Percentiles rank a stretch among this genome's conserved stretches.
Evolutionary conservation across 192 early-diverging fungal species (phyloP).

Genomic region (Phycomyces nitens): DNA sequence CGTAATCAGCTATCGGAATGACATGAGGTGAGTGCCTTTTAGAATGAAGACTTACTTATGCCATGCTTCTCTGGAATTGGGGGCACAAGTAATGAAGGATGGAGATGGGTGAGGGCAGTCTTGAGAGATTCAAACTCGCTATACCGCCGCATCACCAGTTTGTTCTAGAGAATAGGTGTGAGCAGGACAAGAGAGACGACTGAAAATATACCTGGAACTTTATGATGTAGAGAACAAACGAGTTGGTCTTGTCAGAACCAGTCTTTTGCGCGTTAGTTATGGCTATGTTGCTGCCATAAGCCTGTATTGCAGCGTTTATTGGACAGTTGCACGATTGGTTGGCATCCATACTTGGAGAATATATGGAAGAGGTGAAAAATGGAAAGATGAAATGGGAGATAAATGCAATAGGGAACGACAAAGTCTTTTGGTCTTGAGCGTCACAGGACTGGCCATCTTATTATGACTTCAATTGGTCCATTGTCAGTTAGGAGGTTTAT

Average conservation of each 20-base stretch:
- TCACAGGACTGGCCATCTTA: too few species aligned
- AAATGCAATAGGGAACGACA: too few species aligned
- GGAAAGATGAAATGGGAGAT: too few species aligned
- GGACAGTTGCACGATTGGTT: too few species aligned
- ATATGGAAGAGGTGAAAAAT: too few species aligned
- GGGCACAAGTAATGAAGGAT: conserved; percentile 83
- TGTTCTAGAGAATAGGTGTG: neutral
- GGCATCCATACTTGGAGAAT: too few species aligned
- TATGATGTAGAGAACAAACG: neutral
- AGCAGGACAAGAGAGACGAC: neutral
- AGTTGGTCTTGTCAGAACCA: neutral
- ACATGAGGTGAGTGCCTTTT: neutral
- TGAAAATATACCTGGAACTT: neutral
- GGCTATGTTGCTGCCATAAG: too few species aligned
- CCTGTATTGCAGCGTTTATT: too few species aligned
- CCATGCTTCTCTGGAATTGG: conserved; percentile 96
- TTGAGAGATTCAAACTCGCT: conserved; percentile 93
- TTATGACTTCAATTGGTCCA: too few species aligned
- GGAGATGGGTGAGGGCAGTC: conserved; percentile 65
- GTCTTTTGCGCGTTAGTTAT: neutral
- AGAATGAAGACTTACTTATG: neutral
- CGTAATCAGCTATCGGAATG: conserved; percentile 46
- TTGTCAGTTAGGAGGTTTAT: too few species aligned
- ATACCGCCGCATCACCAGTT: conserved; percentile 59
- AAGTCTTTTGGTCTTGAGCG: too few species aligned